phyloP scores from a whole-genome alignment of 1,139 yeast species.

The Protomyces inouyei region DNA sequence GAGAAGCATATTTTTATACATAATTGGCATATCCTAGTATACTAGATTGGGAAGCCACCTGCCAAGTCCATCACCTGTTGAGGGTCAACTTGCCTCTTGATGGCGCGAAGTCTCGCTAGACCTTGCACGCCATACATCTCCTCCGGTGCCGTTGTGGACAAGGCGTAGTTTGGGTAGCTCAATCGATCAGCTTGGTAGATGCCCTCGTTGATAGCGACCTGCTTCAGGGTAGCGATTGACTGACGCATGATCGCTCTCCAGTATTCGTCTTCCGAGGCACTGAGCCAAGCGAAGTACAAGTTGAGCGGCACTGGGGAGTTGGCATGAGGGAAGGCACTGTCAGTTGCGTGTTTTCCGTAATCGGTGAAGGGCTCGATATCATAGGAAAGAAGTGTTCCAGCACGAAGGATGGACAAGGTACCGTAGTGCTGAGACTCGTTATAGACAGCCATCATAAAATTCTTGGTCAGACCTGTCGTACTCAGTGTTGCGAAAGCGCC shows the following conservation, averaged over 20 bases:
- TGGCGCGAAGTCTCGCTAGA: slow-evolving; percentile 2
- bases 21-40: not conserved
- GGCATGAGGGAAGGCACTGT: slow-evolving; percentile 12
- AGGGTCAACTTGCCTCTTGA: slow-evolving; percentile 5
- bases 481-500: slow-evolving; percentile 13
- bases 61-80: slow-evolving; percentile 8
- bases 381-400: slow-evolving; percentile 5
- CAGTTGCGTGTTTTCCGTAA: slow-evolving; percentile 3
- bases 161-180: slow-evolving; percentile 12
- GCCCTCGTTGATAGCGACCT: slow-evolving; percentile 4
- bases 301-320: slow-evolving; percentile 9
- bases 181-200: not conserved
- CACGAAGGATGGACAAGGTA: not conserved
- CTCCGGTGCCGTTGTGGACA: slow-evolving; percentile 2
- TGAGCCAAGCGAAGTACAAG: slow-evolving; percentile 11
- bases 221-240: not conserved
- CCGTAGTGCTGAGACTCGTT: slow-evolving; percentile 1
- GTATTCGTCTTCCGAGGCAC: not conserved
- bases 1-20: not conserved
- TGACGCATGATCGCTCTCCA: slow-evolving; percentile 7
- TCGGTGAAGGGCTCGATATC: slow-evolving; percentile 7
- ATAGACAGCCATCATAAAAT: slow-evolving; percentile 3
- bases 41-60: slow-evolving; percentile 1
- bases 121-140: slow-evolving; percentile 1
- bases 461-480: not conserved